phyloP scores from a whole-genome alignment of 257 asterid genomes.

The Anisodus acutangulus region DNA sequence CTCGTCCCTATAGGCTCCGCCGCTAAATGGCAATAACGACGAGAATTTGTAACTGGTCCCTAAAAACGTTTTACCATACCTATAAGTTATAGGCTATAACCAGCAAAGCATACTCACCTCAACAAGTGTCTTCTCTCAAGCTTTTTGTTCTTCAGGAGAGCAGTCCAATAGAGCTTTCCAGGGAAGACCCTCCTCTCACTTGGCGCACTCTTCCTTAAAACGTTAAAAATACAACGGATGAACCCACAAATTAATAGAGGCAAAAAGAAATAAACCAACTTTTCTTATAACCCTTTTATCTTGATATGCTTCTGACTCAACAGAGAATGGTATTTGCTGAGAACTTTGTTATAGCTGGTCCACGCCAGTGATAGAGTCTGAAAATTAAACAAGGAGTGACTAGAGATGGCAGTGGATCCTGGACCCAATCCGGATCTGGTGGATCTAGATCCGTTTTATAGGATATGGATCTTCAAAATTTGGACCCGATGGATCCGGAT shows the following conservation, averaged over 20 bases:
- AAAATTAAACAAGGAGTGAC: constrained; percentile 26
- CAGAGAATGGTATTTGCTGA: constrained; percentile 55
- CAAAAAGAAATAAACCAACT: constrained; percentile 4
- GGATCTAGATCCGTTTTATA: too few relatives aligned
- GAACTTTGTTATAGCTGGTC: constrained; percentile 66
- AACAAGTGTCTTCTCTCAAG: constrained; percentile 73
- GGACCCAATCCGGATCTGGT: too few relatives aligned
- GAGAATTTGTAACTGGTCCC: too few relatives aligned
- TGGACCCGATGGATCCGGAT: too few relatives aligned
- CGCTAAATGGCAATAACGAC: too few relatives aligned
- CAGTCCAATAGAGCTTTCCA: constrained; percentile 83
- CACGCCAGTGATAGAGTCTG: constrained; percentile 65
- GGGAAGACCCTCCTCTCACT: constrained; percentile 72
- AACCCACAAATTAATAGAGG: not conserved
- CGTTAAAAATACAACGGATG: constrained; percentile 7
- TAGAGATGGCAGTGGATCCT: too few relatives aligned
- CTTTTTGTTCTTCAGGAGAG: constrained; percentile 74
- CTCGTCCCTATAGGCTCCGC: too few relatives aligned
- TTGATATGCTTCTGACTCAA: constrained; percentile 61
- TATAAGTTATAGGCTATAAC: too few relatives aligned
- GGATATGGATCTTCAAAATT: too few relatives aligned
- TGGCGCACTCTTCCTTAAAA: constrained; percentile 62
- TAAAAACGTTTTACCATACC: too few relatives aligned
- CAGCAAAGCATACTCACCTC: constrained; percentile 52
- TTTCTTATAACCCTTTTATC: constrained; percentile 39